Evolutionary conservation across 1,139 yeast genomes (phyloP), one percentile per base, ranked within the genome.

Genomic region (Yamadazyma kanchanaburiensis): DNA sequence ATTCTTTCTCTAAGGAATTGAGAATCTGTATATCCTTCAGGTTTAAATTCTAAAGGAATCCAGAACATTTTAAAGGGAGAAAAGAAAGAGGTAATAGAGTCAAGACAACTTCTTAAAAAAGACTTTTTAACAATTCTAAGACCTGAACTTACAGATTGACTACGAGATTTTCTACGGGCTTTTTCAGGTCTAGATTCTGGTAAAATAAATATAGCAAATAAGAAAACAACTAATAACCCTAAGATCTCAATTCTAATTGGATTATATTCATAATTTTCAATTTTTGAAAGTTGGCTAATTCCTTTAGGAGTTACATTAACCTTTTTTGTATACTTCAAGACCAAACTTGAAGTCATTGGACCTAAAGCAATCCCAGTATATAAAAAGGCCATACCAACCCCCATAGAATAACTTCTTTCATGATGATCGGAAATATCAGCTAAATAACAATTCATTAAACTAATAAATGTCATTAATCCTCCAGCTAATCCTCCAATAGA

Each of bases 311-410:
- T 21, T 3, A 26, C 14, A 19, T 35, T 38, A 12, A 32, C 30
- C 11, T 27, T 36, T 25, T 39, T 33, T 40, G 53, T 35, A 37
- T 33, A 51, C 32, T 22, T 45, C 49, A 34, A 57, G 39, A 38
- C 31, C 14, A 62, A 37, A 28, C 77, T 74, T 0, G 83, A 81
- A 2, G 67, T 29, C 15, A 77, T 34, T 0, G 94, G 91, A 2
- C 89, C 91, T n/a, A 71, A 8, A 0, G 81, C 78, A 38, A 77
- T 46, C 0, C 88, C 89, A 3, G 67, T 57, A 41, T 66, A 78
- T 33, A 80, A 48, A 17, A 72, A 57, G 0, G 87, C 82, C 37
- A 70, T 64, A 12, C 70, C 55, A 21, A 71, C 53, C 1, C 87
- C 86, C 38, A 83, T 57, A 4, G 65, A 60, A 30, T 70, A 68